These are phyloP conservation scores for Wallacemonas sp. DNA, from an alignment of 208 protist species.

Conservation along the genomic window DNA sequence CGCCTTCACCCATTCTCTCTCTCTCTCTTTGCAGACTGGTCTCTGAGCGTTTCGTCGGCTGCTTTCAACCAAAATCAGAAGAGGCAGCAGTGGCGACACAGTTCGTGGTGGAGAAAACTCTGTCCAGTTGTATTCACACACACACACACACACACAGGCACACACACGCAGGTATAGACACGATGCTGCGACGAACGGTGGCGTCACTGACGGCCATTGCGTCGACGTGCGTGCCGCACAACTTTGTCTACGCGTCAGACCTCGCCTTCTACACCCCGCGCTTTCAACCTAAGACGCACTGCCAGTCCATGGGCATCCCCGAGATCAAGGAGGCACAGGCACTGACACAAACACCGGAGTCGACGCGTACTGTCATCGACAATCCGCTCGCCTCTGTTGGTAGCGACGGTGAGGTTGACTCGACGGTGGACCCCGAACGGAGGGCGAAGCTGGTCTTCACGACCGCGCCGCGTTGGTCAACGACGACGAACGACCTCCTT, in stretches of 20 bases:
- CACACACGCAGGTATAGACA: background rate
- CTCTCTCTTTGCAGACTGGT: too few relatives aligned
- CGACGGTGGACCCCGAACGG: slow-evolving; percentile 6
- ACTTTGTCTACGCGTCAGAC: slow-evolving; percentile 64
- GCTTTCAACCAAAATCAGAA: background rate
- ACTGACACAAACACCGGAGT: slow-evolving; percentile 31
- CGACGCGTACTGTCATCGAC: background rate
- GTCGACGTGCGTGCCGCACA: slow-evolving; percentile 53
- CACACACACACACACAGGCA: background rate
- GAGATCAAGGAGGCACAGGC: slow-evolving; percentile 68
- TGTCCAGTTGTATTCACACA: background rate
- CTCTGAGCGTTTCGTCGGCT: background rate
- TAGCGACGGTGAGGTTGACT: background rate
- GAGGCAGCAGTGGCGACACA: background rate
- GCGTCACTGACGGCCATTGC: slow-evolving; percentile 25
- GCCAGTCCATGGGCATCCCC: slow-evolving; percentile 55
- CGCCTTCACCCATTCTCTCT: too few relatives aligned
- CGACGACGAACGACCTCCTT: slow-evolving; percentile 16
- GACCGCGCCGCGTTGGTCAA: slow-evolving; percentile 24
- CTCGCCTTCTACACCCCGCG: slow-evolving; percentile 84
- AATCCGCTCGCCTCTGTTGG: background rate
- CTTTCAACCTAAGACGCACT: slow-evolving; percentile 70
- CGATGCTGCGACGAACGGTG: slow-evolving; percentile 43
- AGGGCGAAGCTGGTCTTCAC: background rate
- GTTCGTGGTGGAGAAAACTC: too few relatives aligned